phyloP scores from a whole-genome alignment of 306 rosid genomes.

The Mimosa bimucronata region DNA sequence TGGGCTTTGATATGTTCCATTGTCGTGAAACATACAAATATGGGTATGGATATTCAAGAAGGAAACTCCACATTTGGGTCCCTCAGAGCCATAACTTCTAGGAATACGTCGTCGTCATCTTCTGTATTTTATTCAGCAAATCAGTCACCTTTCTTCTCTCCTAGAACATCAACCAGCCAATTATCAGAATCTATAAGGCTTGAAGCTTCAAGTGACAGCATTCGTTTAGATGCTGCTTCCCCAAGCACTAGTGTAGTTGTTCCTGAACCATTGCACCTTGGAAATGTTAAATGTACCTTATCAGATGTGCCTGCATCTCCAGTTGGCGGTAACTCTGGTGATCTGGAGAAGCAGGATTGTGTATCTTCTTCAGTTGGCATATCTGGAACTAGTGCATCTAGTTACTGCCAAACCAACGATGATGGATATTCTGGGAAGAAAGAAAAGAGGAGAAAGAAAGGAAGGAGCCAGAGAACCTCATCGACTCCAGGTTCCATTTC shows the following conservation, averaged over 20 bases:
- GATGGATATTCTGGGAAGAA: slow-evolving; percentile 51
- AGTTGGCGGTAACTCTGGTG: slow-evolving; percentile 51
- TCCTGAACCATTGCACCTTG: slow-evolving; percentile 56
- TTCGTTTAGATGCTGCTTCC: slow-evolving; percentile 51
- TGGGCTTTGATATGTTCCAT: slow-evolving; percentile 44
- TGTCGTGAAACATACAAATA: slow-evolving; percentile 41
- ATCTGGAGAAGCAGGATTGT: slow-evolving; percentile 59
- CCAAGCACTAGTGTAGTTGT: slow-evolving; percentile 56
- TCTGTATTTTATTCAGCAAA: slow-evolving; percentile 81
- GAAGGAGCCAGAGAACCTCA: slow-evolving; percentile 50
- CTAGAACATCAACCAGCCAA: slow-evolving; percentile 74
- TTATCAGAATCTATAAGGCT: slow-evolving; percentile 59
- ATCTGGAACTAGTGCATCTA: slow-evolving; percentile 63
- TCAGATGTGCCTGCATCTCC: slow-evolving; percentile 58
- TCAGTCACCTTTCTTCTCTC: slow-evolving; percentile 94
- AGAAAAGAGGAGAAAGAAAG: slow-evolving; percentile 62
- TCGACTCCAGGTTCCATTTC: slow-evolving; percentile 56
- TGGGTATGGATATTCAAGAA: slow-evolving; percentile 73
- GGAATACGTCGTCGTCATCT: slow-evolving; percentile 82
- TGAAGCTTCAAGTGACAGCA: slow-evolving; percentile 58
- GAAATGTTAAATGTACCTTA: slow-evolving; percentile 45
- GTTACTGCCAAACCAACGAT: slow-evolving; percentile 52
- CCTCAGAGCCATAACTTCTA: slow-evolving; percentile 58
- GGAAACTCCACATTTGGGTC: slow-evolving; percentile 69
- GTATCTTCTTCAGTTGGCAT: slow-evolving; percentile 66